Conservation (phyloP, 352 stramenopile genomes). For the Elongisporangium anandrum region DNA sequence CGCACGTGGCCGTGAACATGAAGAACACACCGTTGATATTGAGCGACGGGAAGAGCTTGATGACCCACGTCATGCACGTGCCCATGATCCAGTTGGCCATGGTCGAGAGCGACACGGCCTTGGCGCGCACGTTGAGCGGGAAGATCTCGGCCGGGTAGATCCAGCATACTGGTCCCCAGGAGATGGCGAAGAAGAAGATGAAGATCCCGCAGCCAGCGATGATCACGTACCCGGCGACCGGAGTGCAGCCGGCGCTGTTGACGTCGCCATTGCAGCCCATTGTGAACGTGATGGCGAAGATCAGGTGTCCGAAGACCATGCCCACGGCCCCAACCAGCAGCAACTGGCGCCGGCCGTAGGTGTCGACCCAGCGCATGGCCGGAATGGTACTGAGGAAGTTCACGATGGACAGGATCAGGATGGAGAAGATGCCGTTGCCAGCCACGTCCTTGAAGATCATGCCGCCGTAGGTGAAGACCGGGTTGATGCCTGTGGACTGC, state of each 20-base stretch:
- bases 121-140: slow-evolving; percentile 8
- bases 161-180: not conserved
- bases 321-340: slow-evolving; percentile 18
- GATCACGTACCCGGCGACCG: slow-evolving; percentile 16
- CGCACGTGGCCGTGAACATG: slow-evolving; percentile 40
- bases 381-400: slow-evolving; percentile 18
- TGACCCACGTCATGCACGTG: slow-evolving; percentile 35
- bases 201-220: slow-evolving; percentile 8
- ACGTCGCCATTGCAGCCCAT: slow-evolving; percentile 12
- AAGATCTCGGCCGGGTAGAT: not conserved
- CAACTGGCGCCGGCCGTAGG: slow-evolving; percentile 15
- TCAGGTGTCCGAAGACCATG: slow-evolving; percentile 24
- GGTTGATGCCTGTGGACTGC: slow-evolving; percentile 15
- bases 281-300: slow-evolving; percentile 14
- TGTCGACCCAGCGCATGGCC: slow-evolving; percentile 16
- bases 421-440: slow-evolving; percentile 9
- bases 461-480: slow-evolving; percentile 17
- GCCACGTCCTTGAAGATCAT: slow-evolving; percentile 27
- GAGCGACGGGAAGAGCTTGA: slow-evolving; percentile 46
- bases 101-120: slow-evolving; percentile 15
- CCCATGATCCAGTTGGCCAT: slow-evolving; percentile 15
- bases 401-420: slow-evolving; percentile 11
- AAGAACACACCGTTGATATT: slow-evolving; percentile 42
- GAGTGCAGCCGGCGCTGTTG: slow-evolving; percentile 2
- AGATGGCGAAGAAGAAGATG: not conserved